Base-by-base conservation (phyloP, 805 yeast genomes). In the Cyberlindnera americana region DNA sequence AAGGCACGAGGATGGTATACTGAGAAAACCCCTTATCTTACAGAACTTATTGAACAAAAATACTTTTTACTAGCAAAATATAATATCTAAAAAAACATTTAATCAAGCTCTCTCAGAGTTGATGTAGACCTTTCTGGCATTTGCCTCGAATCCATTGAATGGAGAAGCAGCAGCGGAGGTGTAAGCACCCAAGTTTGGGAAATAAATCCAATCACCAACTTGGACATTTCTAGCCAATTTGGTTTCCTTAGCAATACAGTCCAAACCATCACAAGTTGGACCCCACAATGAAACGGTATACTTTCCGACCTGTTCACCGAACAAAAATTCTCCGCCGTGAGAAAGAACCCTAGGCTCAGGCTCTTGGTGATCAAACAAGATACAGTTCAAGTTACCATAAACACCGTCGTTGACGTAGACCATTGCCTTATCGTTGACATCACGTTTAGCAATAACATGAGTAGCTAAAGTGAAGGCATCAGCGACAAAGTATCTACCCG, bases 181-280 rank as follows among this genome's bases (percentile, higher is more conserved):
- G 65, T 91, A 91, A 15, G 99, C 97, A 14, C 99, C 99, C 42
- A 85, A 62, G 50, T 80, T 70, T 23, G 81, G 70, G 65, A 91
- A 90, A 62, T 80, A 87, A 41, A 91, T 59, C 98, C 98, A 91
- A 61, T 91, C 98, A 8, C 97, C 98, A 30, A 84, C 82, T 16
- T 70, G 67, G 31, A 88, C 78, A 28, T 78, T 77, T 39, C 73
- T 69, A 15, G 80, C 69, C 54, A 91, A 68, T 25, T 50, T 52
- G 44, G 77, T 67, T 26, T 66, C 69, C 33, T 68, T 60, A 15
- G 83, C 61, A 42, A 91, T 77, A 61, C 95, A 83, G 62, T 91
- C 99, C 47, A 91, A 70, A 3, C 97, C 97, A 64, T 91, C 99
- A 66, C 99, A 91, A 15, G 98, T 91, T 32, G 98, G 99, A 6